Base-by-base conservation (phyloP, 1,139 yeast genomes). In the Suhomyces chickasaworum region DNA sequence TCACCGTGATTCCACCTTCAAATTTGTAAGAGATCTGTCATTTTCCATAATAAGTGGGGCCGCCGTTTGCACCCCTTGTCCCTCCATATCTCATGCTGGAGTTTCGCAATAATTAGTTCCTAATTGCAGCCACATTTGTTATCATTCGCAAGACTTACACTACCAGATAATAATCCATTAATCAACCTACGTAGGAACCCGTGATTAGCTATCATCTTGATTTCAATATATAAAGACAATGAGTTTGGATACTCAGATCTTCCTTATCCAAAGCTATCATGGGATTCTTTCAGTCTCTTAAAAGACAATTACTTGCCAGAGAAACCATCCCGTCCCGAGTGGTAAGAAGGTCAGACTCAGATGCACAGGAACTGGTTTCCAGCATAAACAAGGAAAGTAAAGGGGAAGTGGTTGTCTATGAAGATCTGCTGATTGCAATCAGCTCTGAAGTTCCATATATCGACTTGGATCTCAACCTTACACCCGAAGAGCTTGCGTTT, bases 401-500 rank as follows among this genome's bases (percentile, higher is more conserved):
- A 8, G 27, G 39, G 1, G 45, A 41, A 3, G 17, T 39, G 10
- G n/a, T 33, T 13, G 45, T 45, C 1, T 16, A 33, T 13, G 45
- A 45, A 36, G 43, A 41, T 10, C 30, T 23, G 7, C 39, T 45
- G 31, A 40, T 36, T 21, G 22, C 31, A 2, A 36, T 31, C 17
- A 12, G 10, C 8, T 34, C 32, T 4, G 42, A 45, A 6, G 21
- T 23, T 4, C 61, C 63, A 0, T 68, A 61, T 47, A 68, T 71
- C 44, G 76, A 72, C 46, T 50, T 72, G 33, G 32, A 61, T 2
- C 45, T 60, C 13, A 46, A 63, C 20, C 54, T 70, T 27, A 59
- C 71, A 2, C 63, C 64, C 1, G 77, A 71, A 45, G 69, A 67
- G 42, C 33, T 60, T 5, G 56, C 48, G 4, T 52, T 57, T 41